Base-by-base conservation (phyloP, 2,329 filamentous ascomycete species). In the Cephalotrichum gorgonifer region DNA sequence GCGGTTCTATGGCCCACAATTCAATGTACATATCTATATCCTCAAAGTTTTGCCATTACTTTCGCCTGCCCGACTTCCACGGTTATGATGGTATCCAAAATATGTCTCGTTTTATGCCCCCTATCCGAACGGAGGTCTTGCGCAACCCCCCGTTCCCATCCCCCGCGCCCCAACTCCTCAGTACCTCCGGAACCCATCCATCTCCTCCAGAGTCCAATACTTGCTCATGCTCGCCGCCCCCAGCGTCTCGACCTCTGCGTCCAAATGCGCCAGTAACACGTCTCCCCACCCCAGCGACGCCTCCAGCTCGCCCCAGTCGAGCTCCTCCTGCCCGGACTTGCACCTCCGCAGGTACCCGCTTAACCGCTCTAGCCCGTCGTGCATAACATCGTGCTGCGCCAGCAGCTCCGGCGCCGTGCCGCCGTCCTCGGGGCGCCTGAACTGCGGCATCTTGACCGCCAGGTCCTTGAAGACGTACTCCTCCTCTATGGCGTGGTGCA, bases 401-500 rank as follows among this genome's bases (percentile, higher is more conserved):
- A 93, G 64, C 43, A 93, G 67, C 59, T 85, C 76, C 14, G 83
- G 73, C 43, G 30, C 12, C 12, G 30, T 15, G 4, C 30, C 55
- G 9, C 61, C 58, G 41, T 56, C 56, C 4, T 31, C 51, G 15
- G 44, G 26, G 31, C 26, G 33, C 22, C 72, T 70, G 61, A 95
- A 95, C 55, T 86, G 83, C 5, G 86, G 81, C 88, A 94, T 94
- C 55, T 80, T 82, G 56, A 70, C 71, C 12, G 85, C 88, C 2
- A 95, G 75, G 1, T 83, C 60, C 1, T 89, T 90, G 64, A 95
- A 95, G 38, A 95, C 73, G 62, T 88, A 79, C 27, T 72, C 67
- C 65, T 96, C 89, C 64, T 95, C 90, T 58, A 95, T 91, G 50
- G 69, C 71, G 69, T 95, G 90, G 67, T 95, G 89, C 50, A 78